Base-by-base conservation (phyloP, 371 early-diverging fungal species). In the Mucor irregularis region DNA sequence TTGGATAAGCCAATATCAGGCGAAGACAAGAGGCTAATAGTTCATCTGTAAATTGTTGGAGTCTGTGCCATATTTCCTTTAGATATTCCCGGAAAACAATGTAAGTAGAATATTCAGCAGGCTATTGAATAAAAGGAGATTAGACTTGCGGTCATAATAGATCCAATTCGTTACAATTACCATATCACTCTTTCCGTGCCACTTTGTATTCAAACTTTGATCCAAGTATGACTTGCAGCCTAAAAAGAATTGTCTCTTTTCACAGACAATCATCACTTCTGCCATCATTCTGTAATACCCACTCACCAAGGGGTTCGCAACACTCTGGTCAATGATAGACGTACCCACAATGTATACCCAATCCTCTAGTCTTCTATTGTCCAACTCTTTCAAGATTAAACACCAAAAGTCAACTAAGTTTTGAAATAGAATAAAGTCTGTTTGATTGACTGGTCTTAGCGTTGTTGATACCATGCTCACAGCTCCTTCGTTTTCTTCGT, bases 11-110 rank as follows among this genome's bases (percentile, higher is more conserved):
- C 2, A 93, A 78, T 1, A 91, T 71, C 9, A 90, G 56, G 19
- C 76, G 71, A 30, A 93, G 64, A 51, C 90, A 89, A 0, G 89
- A 77, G 0, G 82, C 86, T 13, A 90, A 66, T 10, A 93, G 70
- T 30, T 93, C 93, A 45, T 91, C 91, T 59, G 90, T 89, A 69
- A 82, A 90, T 55, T 83, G 85, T 21, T 84, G 76, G 42, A 88
- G 70, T 17, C 83, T 69, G 22, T 85, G 76, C 49, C 82, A 73
- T 19, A 89, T 83, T 42, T 87, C 84, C 16, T 68, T 63, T 24
- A 90, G 47, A 46, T 82, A 89, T 29, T 78, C 82, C 16, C 53
- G 64, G 57, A 84, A 72, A 35, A 73, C 53, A n/a, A 71, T 45
- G 29, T 68, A 78, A 3, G 68, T 61, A 14, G 44, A 49, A 43